These are phyloP conservation scores for Boletus tomentosulus DNA, from an alignment of 768 basidiomycete species.

Conservation along the genomic window DNA sequence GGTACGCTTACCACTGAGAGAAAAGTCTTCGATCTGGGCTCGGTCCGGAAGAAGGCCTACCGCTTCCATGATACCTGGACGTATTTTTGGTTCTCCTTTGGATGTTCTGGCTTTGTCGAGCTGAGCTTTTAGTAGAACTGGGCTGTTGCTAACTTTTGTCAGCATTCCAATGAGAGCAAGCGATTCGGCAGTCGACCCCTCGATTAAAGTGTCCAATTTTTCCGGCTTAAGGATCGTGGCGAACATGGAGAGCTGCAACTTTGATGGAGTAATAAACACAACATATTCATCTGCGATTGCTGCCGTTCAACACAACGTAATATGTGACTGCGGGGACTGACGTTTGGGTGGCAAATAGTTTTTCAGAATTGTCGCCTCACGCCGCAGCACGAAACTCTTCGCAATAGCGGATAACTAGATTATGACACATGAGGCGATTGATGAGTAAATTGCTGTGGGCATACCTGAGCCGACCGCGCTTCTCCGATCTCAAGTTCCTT, in stretches of 20 bases:
- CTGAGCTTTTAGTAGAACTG: constrained; percentile 79
- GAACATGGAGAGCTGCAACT: constrained; percentile 79
- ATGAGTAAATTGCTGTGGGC: neutral
- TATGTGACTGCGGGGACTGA: constrained; percentile 34
- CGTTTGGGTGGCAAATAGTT: constrained; percentile 90
- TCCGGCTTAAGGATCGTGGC: constrained; percentile 68
- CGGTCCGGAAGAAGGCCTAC: constrained; percentile 55
- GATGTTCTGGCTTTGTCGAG: constrained; percentile 55
- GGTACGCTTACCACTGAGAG: constrained; percentile 63
- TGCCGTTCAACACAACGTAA: neutral
- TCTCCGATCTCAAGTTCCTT: constrained; percentile 78
- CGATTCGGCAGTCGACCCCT: constrained; percentile 70
- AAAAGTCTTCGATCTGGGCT: constrained; percentile 64
- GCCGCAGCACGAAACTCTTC: constrained; percentile 84
- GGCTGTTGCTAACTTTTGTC: constrained; percentile 91
- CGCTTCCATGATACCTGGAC: constrained; percentile 55
- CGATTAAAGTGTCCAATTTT: constrained; percentile 62
- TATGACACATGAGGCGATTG: neutral
- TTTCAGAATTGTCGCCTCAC: constrained; percentile 78
- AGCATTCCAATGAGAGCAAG: constrained; percentile 76
- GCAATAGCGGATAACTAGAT: constrained; percentile 65
- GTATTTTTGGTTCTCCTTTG: constrained; percentile 39
- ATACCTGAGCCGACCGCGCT: constrained; percentile 72
- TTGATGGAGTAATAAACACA: constrained; percentile 90
- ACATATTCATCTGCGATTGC: constrained; percentile 81